Percentiles rank a stretch among this genome's conserved stretches.
These are phyloP conservation scores for Aspergillus pseudoglaucus DNA, from an alignment of 2,329 filamentous ascomycete genomes.

Conservation along the genomic window DNA sequence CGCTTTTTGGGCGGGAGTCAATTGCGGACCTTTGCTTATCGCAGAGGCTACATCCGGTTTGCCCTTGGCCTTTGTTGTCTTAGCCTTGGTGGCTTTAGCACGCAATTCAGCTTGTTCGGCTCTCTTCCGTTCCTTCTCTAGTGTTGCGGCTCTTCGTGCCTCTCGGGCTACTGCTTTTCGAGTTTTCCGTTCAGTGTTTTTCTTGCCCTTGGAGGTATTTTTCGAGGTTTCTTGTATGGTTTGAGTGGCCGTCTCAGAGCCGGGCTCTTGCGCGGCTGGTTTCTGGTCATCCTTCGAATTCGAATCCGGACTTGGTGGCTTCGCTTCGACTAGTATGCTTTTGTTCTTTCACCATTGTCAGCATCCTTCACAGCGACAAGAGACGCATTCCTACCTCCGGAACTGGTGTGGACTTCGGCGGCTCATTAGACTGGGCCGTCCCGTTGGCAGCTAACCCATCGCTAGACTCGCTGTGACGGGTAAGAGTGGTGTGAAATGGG, in stretches of 20 bases:
- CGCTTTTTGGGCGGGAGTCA: background rate
- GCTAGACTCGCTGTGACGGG: constrained; percentile 8
- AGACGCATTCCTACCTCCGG: background rate
- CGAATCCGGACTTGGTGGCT: background rate
- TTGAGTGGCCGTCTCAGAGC: background rate
- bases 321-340: background rate
- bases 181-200: background rate
- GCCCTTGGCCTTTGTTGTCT: no score
- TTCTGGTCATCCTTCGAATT: background rate
- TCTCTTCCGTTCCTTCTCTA: no score
- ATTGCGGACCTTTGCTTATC: no score
- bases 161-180: background rate
- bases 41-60: no score
- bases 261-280: background rate
- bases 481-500: constrained; percentile 20
- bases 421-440: background rate
- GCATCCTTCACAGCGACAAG: background rate
- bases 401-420: background rate
- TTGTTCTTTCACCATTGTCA: background rate
- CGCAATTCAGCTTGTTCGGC: no score
- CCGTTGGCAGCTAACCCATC: constrained; percentile 1
- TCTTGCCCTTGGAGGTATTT: background rate
- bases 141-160: no score
- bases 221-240: background rate
- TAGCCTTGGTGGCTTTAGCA: no score